These are phyloP conservation scores for Acacia acuminata DNA, from an alignment of 306 rosid species.

Conservation along the genomic window DNA sequence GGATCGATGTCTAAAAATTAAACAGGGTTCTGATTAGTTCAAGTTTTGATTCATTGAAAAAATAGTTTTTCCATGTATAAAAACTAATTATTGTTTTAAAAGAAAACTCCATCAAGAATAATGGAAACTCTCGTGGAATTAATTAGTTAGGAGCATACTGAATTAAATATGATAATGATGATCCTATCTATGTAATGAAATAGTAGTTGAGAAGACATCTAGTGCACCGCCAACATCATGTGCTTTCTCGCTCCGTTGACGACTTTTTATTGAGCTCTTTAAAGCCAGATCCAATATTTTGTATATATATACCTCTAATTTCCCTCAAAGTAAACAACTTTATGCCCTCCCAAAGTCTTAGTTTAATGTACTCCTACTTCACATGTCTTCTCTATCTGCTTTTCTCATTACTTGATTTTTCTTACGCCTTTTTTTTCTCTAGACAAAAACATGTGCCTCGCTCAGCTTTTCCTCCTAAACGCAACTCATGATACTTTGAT, in stretches of 20 bases:
- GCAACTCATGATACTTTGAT: conserved; percentile 8
- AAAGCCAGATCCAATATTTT: not conserved
- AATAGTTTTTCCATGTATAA: not conserved
- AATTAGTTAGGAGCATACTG: not conserved
- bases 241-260: conserved; percentile 9
- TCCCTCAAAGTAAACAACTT: not conserved
- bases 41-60: not conserved
- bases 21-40: too few relatives aligned
- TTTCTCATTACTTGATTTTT: not conserved
- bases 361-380: not conserved
- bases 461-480: conserved; percentile 29
- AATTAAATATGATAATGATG: conserved; percentile 3
- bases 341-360: not conserved
- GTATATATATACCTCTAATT: not conserved
- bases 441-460: conserved; percentile 32
- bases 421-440: not conserved
- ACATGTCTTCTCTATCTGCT: conserved; percentile 2
- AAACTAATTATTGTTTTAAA: not conserved
- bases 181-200: not conserved
- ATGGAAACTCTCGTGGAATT: not conserved
- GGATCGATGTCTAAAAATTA: not conserved
- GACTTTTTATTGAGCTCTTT: not conserved
- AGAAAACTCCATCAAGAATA: not conserved
- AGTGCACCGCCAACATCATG: not conserved
- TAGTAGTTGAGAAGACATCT: not conserved